These are phyloP conservation scores for Aspergillus amoenus DNA, from an alignment of 2,329 filamentous ascomycete genomes.

Conservation along the genomic window DNA sequence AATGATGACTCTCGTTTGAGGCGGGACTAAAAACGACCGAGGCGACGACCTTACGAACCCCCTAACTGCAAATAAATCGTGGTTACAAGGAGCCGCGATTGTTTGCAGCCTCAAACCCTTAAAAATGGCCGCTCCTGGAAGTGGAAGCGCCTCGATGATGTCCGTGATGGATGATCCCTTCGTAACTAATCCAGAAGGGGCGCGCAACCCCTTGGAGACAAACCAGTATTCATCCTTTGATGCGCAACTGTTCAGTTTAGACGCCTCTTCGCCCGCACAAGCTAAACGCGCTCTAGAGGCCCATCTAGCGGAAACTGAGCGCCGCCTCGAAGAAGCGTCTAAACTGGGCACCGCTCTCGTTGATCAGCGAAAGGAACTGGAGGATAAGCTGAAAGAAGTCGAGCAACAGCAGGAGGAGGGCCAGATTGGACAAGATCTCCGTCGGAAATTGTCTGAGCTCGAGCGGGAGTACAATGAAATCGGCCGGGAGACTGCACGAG, in stretches of 20 bases:
- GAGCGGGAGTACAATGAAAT: slow-evolving; percentile 96
- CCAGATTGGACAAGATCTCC: slow-evolving; percentile 79
- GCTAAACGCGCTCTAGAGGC: slow-evolving; percentile 86
- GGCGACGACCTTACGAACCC: slow-evolving; percentile 23
- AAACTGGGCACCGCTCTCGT: slow-evolving; percentile 84
- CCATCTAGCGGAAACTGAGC: slow-evolving; percentile 88
- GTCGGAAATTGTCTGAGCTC: slow-evolving; percentile 77
- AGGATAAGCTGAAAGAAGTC: slow-evolving; percentile 79
- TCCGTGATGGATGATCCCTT: slow-evolving; percentile 58
- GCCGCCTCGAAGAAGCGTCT: slow-evolving; percentile 85
- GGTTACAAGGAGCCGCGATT: slow-evolving; percentile 13
- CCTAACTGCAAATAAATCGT: slow-evolving; percentile 25
- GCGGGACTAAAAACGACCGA: slow-evolving; percentile 21
- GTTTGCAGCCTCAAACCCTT: slow-evolving; percentile 13
- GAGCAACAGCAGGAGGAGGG: slow-evolving; percentile 73
- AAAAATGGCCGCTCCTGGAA: slow-evolving; percentile 13
- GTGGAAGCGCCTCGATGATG: slow-evolving; percentile 19
- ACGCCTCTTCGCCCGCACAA: slow-evolving; percentile 80
- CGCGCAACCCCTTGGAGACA: slow-evolving; percentile 42
- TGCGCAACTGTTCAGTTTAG: slow-evolving; percentile 73
- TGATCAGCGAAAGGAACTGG: slow-evolving; percentile 79
- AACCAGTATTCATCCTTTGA: slow-evolving; percentile 84
- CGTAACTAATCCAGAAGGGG: slow-evolving; percentile 48
- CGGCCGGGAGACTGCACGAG: slow-evolving; percentile 82
- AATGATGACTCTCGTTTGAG: slow-evolving; percentile 32